These are phyloP conservation scores for Pezicula carpinea DNA, from an alignment of 2,329 filamentous ascomycete genomes.

Conservation along the genomic window DNA sequence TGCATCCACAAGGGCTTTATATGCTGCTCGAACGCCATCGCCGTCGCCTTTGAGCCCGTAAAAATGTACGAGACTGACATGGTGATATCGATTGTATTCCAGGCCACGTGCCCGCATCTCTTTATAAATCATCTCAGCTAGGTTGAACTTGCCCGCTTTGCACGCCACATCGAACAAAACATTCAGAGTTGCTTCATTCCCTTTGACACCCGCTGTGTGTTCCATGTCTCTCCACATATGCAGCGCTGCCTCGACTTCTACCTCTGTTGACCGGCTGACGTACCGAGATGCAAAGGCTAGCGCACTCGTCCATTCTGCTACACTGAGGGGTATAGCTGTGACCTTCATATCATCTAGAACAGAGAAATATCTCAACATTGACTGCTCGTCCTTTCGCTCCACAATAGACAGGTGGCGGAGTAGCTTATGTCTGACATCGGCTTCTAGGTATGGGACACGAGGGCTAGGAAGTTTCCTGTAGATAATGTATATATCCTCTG, in stretches of 20 bases:
- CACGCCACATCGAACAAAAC: constrained; percentile 86
- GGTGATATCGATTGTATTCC: constrained; percentile 71
- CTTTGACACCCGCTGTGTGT: constrained; percentile 55
- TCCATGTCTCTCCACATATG: constrained; percentile 91
- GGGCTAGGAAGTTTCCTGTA: constrained; percentile 31
- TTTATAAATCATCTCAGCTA: constrained; percentile 79
- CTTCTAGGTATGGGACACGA: constrained; percentile 25
- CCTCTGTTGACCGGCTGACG: constrained; percentile 50
- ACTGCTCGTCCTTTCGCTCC: constrained; percentile 32
- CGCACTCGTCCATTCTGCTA: constrained; percentile 76
- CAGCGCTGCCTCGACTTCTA: constrained; percentile 65
- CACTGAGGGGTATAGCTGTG: constrained; percentile 63
- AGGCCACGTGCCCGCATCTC: constrained; percentile 73
- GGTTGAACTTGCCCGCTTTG: constrained; percentile 75
- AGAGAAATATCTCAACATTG: constrained; percentile 79
- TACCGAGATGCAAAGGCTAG: constrained; percentile 75
- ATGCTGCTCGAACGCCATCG: constrained; percentile 69
- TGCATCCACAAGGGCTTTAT: constrained; percentile 74
- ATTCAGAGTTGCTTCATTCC: constrained; percentile 82
- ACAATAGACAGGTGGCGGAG: constrained; percentile 26
- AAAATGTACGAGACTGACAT: constrained; percentile 78
- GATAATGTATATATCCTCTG: constrained; percentile 26
- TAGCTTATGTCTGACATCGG: constrained; percentile 23
- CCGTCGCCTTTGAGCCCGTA: constrained; percentile 72
- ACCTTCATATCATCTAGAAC: constrained; percentile 79